Percentiles rank a stretch among this genome's conserved stretches.
Evolutionary conservation across 164 flowering plant species (phyloP).

Genomic region (Stephania cephalantha): DNA sequence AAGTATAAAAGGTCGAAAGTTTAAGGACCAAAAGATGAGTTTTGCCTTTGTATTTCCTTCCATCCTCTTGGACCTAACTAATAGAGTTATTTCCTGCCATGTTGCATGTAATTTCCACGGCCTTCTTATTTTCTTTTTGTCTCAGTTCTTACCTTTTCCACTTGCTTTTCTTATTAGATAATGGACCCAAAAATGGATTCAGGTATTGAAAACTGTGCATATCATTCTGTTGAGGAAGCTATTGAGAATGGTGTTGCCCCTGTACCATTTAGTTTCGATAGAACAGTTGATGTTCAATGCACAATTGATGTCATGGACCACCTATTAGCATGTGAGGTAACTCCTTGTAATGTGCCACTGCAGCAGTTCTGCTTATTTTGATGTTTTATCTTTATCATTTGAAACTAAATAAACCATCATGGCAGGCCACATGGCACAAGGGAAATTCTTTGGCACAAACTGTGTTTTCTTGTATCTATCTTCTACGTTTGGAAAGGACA

Average conservation of each 20-base stretch:
- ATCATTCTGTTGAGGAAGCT: slow-evolving; percentile 88
- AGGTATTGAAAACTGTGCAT: slow-evolving; percentile 63
- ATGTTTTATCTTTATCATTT: not conserved
- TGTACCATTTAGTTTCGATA: slow-evolving; percentile 65
- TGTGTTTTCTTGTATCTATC: slow-evolving; percentile 87
- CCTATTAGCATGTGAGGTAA: slow-evolving; percentile 92
- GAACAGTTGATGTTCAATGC: slow-evolving; percentile 61
- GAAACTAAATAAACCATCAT: slow-evolving; percentile 7
- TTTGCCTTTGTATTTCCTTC: too few species aligned
- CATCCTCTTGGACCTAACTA: too few species aligned
- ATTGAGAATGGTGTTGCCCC: slow-evolving; percentile 95
- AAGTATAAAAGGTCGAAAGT: too few species aligned
- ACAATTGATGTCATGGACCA: slow-evolving; percentile 88
- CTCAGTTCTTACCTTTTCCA: slow-evolving; percentile 11
- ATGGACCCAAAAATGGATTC: slow-evolving; percentile 99
- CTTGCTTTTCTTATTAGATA: slow-evolving; percentile 40
- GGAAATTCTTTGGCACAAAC: slow-evolving; percentile 96
- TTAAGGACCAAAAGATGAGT: too few species aligned
- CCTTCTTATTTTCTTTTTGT: slow-evolving; percentile 2
- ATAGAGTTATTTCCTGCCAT: too few species aligned
- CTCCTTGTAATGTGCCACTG: slow-evolving; percentile 2
- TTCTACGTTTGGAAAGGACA: slow-evolving; percentile 77
- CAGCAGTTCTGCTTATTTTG: not conserved
- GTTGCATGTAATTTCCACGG: not conserved
- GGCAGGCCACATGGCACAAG: slow-evolving; percentile 98